Evolutionary conservation across 108 stramenopile species (phyloP).

Genomic region (Conticribra weissflogii): DNA sequence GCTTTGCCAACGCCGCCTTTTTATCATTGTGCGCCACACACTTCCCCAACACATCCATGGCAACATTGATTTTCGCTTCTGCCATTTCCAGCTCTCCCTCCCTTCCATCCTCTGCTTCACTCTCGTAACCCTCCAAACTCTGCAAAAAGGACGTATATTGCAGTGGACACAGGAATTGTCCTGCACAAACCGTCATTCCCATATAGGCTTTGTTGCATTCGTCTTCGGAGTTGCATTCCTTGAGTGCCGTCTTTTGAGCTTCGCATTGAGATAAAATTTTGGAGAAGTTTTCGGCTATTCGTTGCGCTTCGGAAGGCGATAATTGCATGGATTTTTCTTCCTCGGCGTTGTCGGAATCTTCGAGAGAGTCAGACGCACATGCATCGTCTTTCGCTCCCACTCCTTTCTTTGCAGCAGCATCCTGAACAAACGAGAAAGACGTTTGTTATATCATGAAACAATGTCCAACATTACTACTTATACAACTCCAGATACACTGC

Average conservation of each 20-base stretch:
- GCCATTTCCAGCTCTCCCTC: conserved; percentile 42
- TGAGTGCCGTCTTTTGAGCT: conserved; percentile 47
- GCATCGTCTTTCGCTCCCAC: conserved; percentile 31
- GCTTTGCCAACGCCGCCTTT: conserved; percentile 56
- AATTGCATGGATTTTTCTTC: conserved; percentile 8
- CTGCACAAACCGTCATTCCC: conserved; percentile 90
- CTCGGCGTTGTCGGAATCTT: background rate
- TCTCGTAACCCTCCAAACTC: conserved; percentile 32
- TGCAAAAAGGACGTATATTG: conserved; percentile 68
- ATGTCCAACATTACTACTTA: no score
- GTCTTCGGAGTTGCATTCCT: conserved; percentile 64
- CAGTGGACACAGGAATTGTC: conserved; percentile 78
- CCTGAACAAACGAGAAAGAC: conserved; percentile 2
- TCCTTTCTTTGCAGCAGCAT: conserved; percentile 42
- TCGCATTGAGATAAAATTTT: conserved; percentile 60
- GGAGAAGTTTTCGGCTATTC: conserved; percentile 64
- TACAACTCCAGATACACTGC: no score
- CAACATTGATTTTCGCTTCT: conserved; percentile 66
- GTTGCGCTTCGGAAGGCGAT: conserved; percentile 43
- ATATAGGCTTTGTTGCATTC: conserved; percentile 77
- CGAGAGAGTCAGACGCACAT: background rate
- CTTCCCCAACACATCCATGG: conserved; percentile 65
- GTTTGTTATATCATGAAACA: background rate
- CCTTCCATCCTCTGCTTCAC: conserved; percentile 15
- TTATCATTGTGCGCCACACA: conserved; percentile 67